These are phyloP conservation scores for Russula dissimulans DNA, from an alignment of 768 basidiomycete genomes.

Conservation along the genomic window DNA sequence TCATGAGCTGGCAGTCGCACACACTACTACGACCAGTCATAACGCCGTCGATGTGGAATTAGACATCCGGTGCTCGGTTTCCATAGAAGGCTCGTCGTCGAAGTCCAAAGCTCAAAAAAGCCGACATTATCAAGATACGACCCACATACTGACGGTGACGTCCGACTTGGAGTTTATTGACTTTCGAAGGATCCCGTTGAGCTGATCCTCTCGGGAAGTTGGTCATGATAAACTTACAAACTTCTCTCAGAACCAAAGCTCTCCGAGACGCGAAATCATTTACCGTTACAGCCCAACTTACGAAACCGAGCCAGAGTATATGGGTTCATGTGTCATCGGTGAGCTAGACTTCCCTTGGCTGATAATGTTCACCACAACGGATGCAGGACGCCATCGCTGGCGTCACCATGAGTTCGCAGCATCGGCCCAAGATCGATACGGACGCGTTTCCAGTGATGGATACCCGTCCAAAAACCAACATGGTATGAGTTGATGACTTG, in stretches of 20 bases:
- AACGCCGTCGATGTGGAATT: conserved; percentile 50
- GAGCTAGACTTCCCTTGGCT: conserved; percentile 36
- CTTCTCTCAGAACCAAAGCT: conserved; percentile 49
- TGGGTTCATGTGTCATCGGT: conserved; percentile 36
- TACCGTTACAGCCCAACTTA: conserved; percentile 47
- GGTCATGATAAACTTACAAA: background rate
- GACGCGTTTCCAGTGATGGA: conserved; percentile 56
- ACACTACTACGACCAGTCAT: conserved; percentile 32
- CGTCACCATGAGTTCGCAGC: conserved; percentile 39
- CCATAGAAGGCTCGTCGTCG: conserved; percentile 24
- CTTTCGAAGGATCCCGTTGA: conserved; percentile 68
- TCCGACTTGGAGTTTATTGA: conserved; percentile 71
- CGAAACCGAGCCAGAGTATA: conserved; percentile 59
- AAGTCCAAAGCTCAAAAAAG: conserved; percentile 36
- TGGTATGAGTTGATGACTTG: conserved; percentile 31
- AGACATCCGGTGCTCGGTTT: conserved; percentile 47
- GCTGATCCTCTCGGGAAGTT: background rate
- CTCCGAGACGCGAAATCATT: conserved; percentile 54
- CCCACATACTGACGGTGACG: conserved; percentile 62
- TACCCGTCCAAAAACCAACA: conserved; percentile 57
- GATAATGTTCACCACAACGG: conserved; percentile 19
- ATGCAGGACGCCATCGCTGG: conserved; percentile 63
- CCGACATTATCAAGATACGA: conserved; percentile 47
- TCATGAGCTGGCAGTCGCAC: conserved; percentile 35
- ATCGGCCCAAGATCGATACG: conserved; percentile 48